These are phyloP conservation scores for Eucalyptus erythrocorys DNA, from an alignment of 345 rosid species.

Conservation along the genomic window DNA sequence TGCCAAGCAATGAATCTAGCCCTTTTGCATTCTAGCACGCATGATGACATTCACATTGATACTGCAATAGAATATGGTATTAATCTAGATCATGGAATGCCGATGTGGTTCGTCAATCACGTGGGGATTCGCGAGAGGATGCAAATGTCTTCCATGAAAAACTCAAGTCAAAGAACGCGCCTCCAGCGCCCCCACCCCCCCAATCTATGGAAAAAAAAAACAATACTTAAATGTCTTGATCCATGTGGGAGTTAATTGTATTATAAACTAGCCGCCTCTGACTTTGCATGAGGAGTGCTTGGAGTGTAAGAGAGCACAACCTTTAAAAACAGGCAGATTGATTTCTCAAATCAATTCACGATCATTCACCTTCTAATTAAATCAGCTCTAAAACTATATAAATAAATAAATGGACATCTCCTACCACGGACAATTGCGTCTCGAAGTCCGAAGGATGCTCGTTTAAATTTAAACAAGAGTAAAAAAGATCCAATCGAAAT, in stretches of 20 bases:
- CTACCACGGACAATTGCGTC: not conserved
- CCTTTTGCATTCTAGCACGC: not conserved
- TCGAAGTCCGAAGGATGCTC: not conserved
- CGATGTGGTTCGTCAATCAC: not conserved
- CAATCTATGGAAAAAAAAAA: not conserved
- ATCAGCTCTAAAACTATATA: not conserved
- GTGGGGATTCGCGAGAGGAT: not conserved
- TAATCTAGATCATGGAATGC: not conserved
- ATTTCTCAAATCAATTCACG: not conserved
- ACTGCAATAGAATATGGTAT: too few relatives aligned
- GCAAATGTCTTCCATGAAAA: not conserved
- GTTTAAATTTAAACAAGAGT: not conserved
- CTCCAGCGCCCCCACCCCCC: not conserved
- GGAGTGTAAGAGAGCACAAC: not conserved
- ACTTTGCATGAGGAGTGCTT: not conserved
- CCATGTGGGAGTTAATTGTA: not conserved
- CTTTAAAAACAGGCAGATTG: not conserved
- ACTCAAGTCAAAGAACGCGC: not conserved
- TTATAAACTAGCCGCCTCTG: not conserved
- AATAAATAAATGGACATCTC: not conserved
- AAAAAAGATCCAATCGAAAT: not conserved
- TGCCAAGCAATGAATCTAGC: not conserved
- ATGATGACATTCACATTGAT: not conserved
- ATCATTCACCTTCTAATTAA: not conserved
- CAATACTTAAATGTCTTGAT: not conserved